Base-by-base conservation (phyloP, 306 rosid species). In the Quercus suber region DNA sequence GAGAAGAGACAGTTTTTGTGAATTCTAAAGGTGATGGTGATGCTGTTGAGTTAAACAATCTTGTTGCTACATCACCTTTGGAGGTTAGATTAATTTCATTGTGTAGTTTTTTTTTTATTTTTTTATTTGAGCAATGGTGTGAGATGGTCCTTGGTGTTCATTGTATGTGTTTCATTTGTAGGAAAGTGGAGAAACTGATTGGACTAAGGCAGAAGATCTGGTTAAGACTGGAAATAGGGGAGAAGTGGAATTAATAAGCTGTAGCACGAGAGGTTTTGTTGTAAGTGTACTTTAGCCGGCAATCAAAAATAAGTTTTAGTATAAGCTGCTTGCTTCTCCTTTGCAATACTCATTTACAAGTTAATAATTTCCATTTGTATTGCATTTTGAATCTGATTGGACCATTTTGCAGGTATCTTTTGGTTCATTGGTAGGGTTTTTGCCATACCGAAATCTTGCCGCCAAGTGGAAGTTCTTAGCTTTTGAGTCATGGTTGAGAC, bases 381-480 rank as follows among this genome's bases (percentile, higher is more conserved):
- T 73, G 55, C 60, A 28, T 78, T 86, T 78, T 86, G 75, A 82
- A 76, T 71, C 78, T 60, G 69, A 73, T 80, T 76, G 60, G 76
- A 77, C 78, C 70, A 79, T 85, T 85, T 83, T 75, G 69, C 92
- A 95, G 98, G 99, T 86, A 78, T 90, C 99, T 81, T 95, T 90
- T 84, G 92, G 89, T 78, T 90, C 98, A 49, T 84, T 95, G 84
- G 76, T 93, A 73, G 98, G 99, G 78, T 93, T 95, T 88, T 88
- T 95, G 78, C 98, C 98, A 61, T 93, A 95, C 82, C 92, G 96
- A 63, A 90, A 92, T 83, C 97, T 95, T 82, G 69, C 84, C 51
- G 78, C 97, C 80, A 95, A 84, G 89, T 93, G 97, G 96, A 95
- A 91, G 86, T 93, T 95, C 89, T 87, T 93, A 60, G 98, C 99